phyloP scores from a whole-genome alignment of 805 yeast species.

The Lipomyces yamanashiensis region DNA sequence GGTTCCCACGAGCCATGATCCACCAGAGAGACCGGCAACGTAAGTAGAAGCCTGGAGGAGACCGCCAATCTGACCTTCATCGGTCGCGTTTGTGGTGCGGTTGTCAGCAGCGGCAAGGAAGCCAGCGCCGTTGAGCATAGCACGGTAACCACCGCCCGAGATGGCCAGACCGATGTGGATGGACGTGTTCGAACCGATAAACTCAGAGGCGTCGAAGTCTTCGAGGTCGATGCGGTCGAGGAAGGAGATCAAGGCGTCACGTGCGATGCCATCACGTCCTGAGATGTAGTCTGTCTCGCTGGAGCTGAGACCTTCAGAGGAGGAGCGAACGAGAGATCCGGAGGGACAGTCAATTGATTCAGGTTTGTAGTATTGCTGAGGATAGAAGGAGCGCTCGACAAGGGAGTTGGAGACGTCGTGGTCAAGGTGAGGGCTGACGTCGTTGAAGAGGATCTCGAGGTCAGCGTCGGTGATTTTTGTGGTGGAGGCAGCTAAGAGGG shows the following conservation, averaged over 20 bases:
- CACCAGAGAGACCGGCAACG: conserved; percentile 78
- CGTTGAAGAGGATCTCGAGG: neutral
- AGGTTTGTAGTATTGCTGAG: conserved; percentile 8
- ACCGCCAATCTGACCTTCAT: conserved; percentile 66
- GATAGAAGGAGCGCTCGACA: neutral
- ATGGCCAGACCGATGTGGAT: conserved; percentile 54
- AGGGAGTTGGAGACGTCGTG: neutral
- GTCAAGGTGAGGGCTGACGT: neutral
- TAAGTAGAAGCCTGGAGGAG: conserved; percentile 70
- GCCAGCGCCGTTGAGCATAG: conserved; percentile 85
- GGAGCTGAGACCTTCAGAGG: conserved; percentile 17
- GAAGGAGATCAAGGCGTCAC: conserved; percentile 48
- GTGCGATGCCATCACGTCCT: conserved; percentile 29
- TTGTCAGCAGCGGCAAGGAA: conserved; percentile 77
- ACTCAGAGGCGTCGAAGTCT: conserved; percentile 52
- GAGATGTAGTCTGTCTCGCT: conserved; percentile 38
- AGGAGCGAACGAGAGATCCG: conserved; percentile 22
- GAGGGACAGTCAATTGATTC: conserved; percentile 13
- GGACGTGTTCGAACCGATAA: conserved; percentile 38
- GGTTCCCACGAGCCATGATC: conserved; percentile 77
- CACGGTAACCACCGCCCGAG: conserved; percentile 91
- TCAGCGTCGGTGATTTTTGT: conserved; percentile 4
- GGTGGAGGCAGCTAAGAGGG: neutral
- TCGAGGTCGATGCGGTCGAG: conserved; percentile 53
- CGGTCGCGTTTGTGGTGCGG: conserved; percentile 60